Percentiles rank a stretch among this genome's conserved stretches.
Conservation (phyloP, 192 early-diverging fungal species). For the Linnemannia zychae region DNA sequence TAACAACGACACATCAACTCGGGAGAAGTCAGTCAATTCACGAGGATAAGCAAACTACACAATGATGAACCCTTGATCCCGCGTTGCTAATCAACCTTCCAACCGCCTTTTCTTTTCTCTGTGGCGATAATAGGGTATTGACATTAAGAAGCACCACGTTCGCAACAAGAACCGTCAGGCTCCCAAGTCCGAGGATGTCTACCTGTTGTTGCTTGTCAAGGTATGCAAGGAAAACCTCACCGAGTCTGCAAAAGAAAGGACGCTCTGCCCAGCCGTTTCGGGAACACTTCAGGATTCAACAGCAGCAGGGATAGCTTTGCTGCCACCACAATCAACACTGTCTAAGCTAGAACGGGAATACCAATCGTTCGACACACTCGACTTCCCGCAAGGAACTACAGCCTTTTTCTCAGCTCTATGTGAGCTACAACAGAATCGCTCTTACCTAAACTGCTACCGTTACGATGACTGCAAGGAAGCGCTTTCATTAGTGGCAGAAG, state of each 20-base stretch:
- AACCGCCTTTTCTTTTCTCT: not conserved
- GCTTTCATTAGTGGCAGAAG: not conserved
- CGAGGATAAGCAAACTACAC: not conserved
- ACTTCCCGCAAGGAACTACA: not conserved
- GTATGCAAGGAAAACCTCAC: constrained; percentile 57
- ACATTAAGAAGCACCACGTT: constrained; percentile 98
- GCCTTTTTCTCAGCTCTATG: not conserved
- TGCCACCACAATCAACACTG: not conserved
- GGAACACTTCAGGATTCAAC: not conserved
- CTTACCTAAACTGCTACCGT: not conserved
- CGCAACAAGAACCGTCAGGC: constrained; percentile 92
- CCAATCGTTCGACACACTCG: not conserved
- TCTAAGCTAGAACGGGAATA: not conserved
- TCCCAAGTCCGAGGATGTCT: constrained; percentile 96
- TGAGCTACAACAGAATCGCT: not conserved
- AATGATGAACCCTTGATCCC: constrained; percentile 43
- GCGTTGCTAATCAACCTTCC: constrained; percentile 14
- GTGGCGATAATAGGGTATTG: constrained; percentile 87
- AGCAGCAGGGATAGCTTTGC: not conserved
- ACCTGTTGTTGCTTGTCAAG: constrained; percentile 99
- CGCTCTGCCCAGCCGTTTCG: not conserved
- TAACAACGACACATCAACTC: not conserved
- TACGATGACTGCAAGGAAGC: not conserved
- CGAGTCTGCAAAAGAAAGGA: not conserved
- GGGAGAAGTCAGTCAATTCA: not conserved